phyloP scores from a whole-genome alignment of 345 rosid genomes.

The Salix udensis region DNA sequence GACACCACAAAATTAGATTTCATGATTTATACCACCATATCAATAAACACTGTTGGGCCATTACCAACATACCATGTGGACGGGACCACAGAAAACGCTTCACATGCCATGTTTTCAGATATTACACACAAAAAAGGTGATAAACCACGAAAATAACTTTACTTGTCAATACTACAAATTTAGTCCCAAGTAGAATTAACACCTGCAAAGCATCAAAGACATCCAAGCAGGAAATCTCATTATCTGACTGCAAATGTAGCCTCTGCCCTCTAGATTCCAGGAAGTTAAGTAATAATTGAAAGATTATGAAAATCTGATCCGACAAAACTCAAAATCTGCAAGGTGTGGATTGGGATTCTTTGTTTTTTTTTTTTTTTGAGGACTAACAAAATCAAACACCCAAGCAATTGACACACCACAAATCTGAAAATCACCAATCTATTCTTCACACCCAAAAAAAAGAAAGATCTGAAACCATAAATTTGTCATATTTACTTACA shows the following conservation, averaged over 20 bases:
- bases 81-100: constrained; percentile 8
- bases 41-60: not conserved
- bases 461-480: not conserved
- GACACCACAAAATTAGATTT: not conserved
- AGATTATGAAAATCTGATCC: constrained; percentile 3
- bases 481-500: constrained; percentile 15
- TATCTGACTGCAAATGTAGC: not conserved
- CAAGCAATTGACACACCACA: not conserved
- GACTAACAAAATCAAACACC: constrained; percentile 4
- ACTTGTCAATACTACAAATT: not conserved
- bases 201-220: constrained; percentile 1
- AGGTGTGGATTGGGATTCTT: not conserved
- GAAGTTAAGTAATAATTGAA: not conserved
- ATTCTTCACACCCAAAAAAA: not conserved
- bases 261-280: not conserved
- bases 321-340: not conserved
- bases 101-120: constrained; percentile 10
- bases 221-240: not conserved
- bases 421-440: not conserved
- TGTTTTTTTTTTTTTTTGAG: not conserved
- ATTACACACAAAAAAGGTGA: not conserved
- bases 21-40: not conserved
- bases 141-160: not conserved
- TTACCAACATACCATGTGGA: not conserved
- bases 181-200: not conserved